Percentiles rank a stretch among this genome's conserved stretches.
These are phyloP conservation scores for Wickerhamomyces sp. DNA, from an alignment of 1,139 yeast genomes.

Conservation along the genomic window DNA sequence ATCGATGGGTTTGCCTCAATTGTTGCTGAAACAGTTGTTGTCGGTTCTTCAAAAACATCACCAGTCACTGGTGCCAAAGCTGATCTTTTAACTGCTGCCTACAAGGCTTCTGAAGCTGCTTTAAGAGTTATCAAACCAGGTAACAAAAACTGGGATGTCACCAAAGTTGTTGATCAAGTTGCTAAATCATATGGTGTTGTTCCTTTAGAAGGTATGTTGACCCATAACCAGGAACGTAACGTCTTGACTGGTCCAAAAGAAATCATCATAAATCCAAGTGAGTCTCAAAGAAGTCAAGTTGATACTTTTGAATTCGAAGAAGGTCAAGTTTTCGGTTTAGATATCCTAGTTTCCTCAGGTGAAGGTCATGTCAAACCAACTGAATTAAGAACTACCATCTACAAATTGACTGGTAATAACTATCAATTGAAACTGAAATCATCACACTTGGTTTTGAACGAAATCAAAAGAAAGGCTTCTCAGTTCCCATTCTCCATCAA, in stretches of 20 bases:
- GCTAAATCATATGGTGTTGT: conserved; percentile 56
- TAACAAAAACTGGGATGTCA: conserved; percentile 72
- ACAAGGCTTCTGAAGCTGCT: conserved; percentile 79
- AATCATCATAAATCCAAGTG: conserved; percentile 70
- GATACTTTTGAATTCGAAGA: conserved; percentile 66
- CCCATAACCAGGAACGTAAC: conserved; percentile 68
- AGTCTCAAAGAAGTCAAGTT: conserved; percentile 59
- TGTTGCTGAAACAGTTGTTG: conserved; percentile 64
- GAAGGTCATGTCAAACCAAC: conserved; percentile 66
- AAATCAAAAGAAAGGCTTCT: conserved; percentile 62
- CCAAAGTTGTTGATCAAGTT: conserved; percentile 60
- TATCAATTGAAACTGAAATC: conserved; percentile 71
- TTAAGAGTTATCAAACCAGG: conserved; percentile 65
- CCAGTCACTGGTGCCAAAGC: conserved; percentile 58
- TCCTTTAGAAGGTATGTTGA: conserved; percentile 74
- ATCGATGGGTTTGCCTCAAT: conserved; percentile 73
- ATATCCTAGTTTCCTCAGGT: conserved; percentile 60
- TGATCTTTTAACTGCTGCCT: conserved; percentile 67
- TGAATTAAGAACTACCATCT: conserved; percentile 62
- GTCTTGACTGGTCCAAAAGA: conserved; percentile 74
- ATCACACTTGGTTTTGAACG: conserved; percentile 63
- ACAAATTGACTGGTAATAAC: conserved; percentile 65
- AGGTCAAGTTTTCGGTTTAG: conserved; percentile 76
- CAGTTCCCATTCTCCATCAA: conserved; percentile 70
- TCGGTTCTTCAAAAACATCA: conserved; percentile 37